Evolutionary conservation across 768 basidiomycete genomes (phyloP).

Genomic region (Strobilomyces dryophilus): DNA sequence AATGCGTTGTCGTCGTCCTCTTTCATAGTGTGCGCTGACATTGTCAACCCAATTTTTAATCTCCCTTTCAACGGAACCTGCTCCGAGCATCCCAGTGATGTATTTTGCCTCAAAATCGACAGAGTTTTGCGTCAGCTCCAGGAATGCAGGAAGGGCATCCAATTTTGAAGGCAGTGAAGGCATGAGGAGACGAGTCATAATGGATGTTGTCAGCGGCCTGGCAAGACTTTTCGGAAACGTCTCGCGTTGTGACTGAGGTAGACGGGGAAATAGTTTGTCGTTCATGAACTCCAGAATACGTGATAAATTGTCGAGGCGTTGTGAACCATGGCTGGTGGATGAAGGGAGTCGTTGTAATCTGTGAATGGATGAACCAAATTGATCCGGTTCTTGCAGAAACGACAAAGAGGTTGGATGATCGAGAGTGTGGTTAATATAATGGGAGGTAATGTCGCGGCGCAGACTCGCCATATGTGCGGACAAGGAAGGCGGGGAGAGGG

Average conservation of each 20-base stretch:
- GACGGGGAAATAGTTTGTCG: constrained; percentile 48
- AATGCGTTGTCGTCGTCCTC: constrained; percentile 61
- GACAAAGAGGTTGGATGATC: constrained; percentile 47
- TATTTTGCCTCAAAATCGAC: constrained; percentile 63
- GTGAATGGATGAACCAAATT: constrained; percentile 35
- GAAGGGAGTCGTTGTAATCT: constrained; percentile 47
- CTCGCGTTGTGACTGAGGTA: constrained; percentile 45
- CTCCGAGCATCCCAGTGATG: constrained; percentile 47
- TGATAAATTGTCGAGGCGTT: constrained; percentile 51
- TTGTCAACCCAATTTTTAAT: constrained; percentile 68
- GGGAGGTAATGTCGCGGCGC: constrained; percentile 57
- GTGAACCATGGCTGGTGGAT: constrained; percentile 35
- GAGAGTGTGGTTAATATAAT: constrained; percentile 58
- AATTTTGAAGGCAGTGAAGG: constrained; percentile 69
- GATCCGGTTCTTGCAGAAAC: constrained; percentile 32
- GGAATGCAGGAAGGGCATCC: constrained; percentile 54
- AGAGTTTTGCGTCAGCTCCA: constrained; percentile 52
- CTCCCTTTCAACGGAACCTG: constrained; percentile 43
- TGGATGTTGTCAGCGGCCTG: constrained; percentile 53
- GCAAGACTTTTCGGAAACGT: constrained; percentile 54
- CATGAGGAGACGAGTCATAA: constrained; percentile 64
- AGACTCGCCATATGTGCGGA: constrained; percentile 54
- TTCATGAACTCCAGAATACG: constrained; percentile 60
- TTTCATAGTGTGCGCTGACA: constrained; percentile 73
- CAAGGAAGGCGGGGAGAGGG: constrained; percentile 53